phyloP scores from a whole-genome alignment of 2,329 filamentous ascomycete species.

The Cryphonectria naterciae region DNA sequence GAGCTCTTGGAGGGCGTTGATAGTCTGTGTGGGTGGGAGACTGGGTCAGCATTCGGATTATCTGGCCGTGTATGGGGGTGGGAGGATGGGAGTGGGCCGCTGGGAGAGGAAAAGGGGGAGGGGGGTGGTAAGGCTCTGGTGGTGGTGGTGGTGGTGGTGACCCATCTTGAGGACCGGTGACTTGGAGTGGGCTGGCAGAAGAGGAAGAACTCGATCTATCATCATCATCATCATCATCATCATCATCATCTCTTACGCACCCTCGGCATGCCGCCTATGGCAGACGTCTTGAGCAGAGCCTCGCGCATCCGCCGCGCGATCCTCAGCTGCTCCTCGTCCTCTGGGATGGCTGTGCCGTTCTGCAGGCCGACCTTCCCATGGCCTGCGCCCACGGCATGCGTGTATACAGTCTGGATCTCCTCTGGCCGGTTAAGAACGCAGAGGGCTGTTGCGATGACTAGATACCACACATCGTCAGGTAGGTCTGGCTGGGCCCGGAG shows the following conservation, averaged over 20 bases:
- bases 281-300: slow-evolving; percentile 52
- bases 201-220: neutral
- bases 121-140: neutral
- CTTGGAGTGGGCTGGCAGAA: neutral
- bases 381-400: slow-evolving; percentile 44
- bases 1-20: slow-evolving; percentile 51
- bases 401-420: slow-evolving; percentile 50
- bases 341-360: slow-evolving; percentile 25
- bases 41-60: slow-evolving; percentile 37
- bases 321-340: slow-evolving; percentile 42
- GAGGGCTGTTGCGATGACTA: slow-evolving; percentile 50
- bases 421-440: slow-evolving; percentile 53
- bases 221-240: neutral
- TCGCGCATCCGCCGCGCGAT: slow-evolving; percentile 53
- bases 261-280: slow-evolving; percentile 55
- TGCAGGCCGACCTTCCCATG: slow-evolving; percentile 26
- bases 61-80: neutral
- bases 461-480: slow-evolving; percentile 53
- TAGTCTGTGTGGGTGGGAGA: slow-evolving; percentile 40
- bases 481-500: slow-evolving; percentile 47
- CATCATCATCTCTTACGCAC: slow-evolving; percentile 34
- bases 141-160: slow-evolving; percentile 5
- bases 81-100: too few relatives aligned
- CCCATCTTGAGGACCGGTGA: neutral
- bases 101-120: neutral